Conservation (phyloP, 306 rosid species). For the Cucumis hystrix region DNA sequence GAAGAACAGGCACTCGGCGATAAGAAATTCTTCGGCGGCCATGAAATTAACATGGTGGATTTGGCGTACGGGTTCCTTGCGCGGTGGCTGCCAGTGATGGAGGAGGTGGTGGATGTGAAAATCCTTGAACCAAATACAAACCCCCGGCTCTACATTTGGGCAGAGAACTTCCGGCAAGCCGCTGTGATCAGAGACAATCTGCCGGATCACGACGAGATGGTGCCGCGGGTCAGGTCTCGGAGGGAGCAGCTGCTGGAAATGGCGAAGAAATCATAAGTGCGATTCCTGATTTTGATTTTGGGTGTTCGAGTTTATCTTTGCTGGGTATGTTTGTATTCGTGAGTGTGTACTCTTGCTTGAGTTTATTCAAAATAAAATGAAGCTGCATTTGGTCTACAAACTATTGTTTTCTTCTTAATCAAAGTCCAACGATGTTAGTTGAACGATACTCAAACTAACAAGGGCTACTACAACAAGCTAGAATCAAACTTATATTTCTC, state of each 20-base stretch:
- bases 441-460: no score
- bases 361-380: no score
- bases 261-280: background rate
- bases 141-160: constrained; percentile 33
- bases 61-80: constrained; percentile 15
- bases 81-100: background rate
- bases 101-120: constrained; percentile 16
- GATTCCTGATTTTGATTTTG: background rate
- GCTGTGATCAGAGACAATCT: constrained; percentile 29
- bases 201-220: constrained; percentile 11
- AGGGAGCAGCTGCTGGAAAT: background rate
- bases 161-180: constrained; percentile 25
- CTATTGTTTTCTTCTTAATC: no score
- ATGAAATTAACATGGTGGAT: constrained; percentile 17
- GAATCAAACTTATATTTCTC: no score
- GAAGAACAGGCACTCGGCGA: constrained; percentile 18
- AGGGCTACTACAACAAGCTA: no score
- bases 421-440: no score
- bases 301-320: no score
- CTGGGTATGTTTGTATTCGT: no score
- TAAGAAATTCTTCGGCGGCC: constrained; percentile 21
- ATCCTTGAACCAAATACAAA: constrained; percentile 17
- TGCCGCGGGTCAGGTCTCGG: background rate
- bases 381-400: no score
- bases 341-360: no score